Evolutionary conservation across 805 yeast genomes (phyloP).

Genomic region (Cyberlindnera sargentensis): DNA sequence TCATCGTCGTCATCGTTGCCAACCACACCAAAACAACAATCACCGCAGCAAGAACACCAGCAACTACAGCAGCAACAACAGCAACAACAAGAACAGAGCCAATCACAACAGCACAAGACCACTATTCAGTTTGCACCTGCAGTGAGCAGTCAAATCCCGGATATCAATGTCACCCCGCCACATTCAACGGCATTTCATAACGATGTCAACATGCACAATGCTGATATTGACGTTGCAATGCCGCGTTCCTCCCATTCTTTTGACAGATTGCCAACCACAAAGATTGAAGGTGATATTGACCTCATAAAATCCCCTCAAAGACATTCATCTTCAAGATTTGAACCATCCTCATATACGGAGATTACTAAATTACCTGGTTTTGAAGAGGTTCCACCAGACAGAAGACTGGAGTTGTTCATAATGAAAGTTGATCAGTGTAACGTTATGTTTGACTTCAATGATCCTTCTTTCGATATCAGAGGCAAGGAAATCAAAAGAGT

Average conservation of each 20-base stretch:
- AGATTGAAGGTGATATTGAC: constrained; percentile 53
- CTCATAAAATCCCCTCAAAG: constrained; percentile 81
- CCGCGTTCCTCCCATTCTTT: constrained; percentile 44
- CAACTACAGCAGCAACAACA: not conserved
- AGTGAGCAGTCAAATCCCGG: constrained; percentile 5
- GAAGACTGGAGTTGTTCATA: constrained; percentile 70
- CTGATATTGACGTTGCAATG: constrained; percentile 18
- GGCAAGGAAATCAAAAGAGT: constrained; percentile 89
- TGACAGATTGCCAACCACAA: constrained; percentile 53
- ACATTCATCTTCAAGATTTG: constrained; percentile 88
- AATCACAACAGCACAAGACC: not conserved
- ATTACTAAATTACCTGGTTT: constrained; percentile 76
- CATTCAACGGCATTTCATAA: not conserved
- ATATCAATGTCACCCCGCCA: constrained; percentile 16
- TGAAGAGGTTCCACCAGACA: constrained; percentile 81
- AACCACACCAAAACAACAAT: not conserved
- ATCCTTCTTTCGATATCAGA: constrained; percentile 84
- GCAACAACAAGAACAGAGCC: not conserved
- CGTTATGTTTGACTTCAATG: constrained; percentile 87
- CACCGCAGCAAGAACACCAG: not conserved
- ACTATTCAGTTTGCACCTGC: constrained; percentile 1
- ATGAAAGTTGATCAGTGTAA: constrained; percentile 93
- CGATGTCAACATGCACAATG: constrained; percentile 7
- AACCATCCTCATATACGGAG: constrained; percentile 60
- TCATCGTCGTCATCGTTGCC: not conserved